A percentile compares a stretch with the other conserved stretches of the same genome.
Conservation (phyloP, 2,329 filamentous ascomycete species). For the Tolypocladium tropicale region DNA sequence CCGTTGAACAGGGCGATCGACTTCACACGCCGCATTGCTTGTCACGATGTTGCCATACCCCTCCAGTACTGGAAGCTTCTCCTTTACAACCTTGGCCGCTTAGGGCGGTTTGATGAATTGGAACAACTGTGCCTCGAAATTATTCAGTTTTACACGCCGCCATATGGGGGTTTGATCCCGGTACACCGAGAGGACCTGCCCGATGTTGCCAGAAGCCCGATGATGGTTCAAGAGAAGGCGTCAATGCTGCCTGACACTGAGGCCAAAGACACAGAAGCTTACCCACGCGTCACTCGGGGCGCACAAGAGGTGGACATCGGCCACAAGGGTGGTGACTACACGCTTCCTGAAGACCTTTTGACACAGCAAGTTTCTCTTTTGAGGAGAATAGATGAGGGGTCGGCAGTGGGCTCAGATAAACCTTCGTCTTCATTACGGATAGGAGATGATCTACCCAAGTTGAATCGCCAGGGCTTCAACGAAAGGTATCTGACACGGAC, state of each 20-base stretch:
- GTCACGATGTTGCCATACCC: conserved; percentile 24
- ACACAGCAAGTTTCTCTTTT: neutral
- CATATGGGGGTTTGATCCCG: conserved; percentile 24
- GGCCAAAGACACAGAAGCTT: neutral
- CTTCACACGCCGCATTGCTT: conserved; percentile 15
- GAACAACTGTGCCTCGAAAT: conserved; percentile 33
- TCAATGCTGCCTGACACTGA: neutral
- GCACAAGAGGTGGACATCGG: neutral
- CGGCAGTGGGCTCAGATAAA: neutral
- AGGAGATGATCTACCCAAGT: neutral
- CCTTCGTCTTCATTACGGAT: no score
- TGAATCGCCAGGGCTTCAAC: neutral
- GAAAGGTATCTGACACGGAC: neutral
- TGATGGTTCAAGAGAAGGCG: neutral
- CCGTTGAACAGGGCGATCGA: conserved; percentile 20
- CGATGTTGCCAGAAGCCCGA: neutral
- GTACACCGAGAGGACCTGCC: conserved; percentile 35
- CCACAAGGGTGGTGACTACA: neutral
- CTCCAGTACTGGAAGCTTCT: conserved; percentile 30
- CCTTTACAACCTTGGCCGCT: conserved; percentile 31
- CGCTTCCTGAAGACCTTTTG: neutral
- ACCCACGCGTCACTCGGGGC: neutral
- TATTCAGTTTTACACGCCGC: conserved; percentile 25
- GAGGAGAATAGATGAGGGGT: neutral
- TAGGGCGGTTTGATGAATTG: conserved; percentile 33